phyloP scores from a whole-genome alignment of 306 rosid genomes.

The Bauhinia variegata region DNA sequence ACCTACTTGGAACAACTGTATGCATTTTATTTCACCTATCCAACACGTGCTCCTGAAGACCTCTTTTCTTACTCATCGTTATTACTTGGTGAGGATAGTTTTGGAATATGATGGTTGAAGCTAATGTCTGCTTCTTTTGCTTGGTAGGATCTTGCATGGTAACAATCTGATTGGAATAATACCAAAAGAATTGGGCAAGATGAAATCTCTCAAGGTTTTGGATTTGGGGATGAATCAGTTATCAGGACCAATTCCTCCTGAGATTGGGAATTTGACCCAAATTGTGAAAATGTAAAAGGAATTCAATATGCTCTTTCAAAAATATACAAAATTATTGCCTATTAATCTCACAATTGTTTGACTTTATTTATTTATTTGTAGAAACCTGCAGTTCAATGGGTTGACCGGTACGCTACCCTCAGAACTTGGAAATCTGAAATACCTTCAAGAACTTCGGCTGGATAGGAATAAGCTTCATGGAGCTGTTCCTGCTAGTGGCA shows the following conservation, averaged over 20 bases:
- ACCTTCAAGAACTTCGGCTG: constrained; percentile 76
- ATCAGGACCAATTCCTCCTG: constrained; percentile 83
- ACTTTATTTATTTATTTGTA: constrained; percentile 47
- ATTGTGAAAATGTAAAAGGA: constrained; percentile 66
- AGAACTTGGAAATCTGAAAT: constrained; percentile 71
- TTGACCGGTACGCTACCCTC: constrained; percentile 73
- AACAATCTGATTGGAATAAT: constrained; percentile 78
- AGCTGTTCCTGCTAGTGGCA: constrained; percentile 61
- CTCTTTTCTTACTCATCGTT: constrained; percentile 24
- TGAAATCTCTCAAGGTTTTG: constrained; percentile 68
- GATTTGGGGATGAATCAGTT: constrained; percentile 88
- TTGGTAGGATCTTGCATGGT: constrained; percentile 70
- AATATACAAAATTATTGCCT: constrained; percentile 18
- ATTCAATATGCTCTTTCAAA: constrained; percentile 28
- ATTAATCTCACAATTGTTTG: constrained; percentile 31
- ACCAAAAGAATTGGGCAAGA: constrained; percentile 75
- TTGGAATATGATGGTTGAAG: constrained; percentile 29
- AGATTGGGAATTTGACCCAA: constrained; percentile 69
- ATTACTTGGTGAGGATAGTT: constrained; percentile 9
- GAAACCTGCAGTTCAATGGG: constrained; percentile 84
- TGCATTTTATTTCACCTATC: constrained; percentile 37
- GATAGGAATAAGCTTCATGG: constrained; percentile 94
- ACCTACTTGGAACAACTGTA: constrained; percentile 81
- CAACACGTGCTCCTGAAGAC: neutral
- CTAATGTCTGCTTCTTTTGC: constrained; percentile 34